These are phyloP conservation scores for Anthostomella pinea DNA, from an alignment of 2,329 filamentous ascomycete genomes.

Conservation along the genomic window DNA sequence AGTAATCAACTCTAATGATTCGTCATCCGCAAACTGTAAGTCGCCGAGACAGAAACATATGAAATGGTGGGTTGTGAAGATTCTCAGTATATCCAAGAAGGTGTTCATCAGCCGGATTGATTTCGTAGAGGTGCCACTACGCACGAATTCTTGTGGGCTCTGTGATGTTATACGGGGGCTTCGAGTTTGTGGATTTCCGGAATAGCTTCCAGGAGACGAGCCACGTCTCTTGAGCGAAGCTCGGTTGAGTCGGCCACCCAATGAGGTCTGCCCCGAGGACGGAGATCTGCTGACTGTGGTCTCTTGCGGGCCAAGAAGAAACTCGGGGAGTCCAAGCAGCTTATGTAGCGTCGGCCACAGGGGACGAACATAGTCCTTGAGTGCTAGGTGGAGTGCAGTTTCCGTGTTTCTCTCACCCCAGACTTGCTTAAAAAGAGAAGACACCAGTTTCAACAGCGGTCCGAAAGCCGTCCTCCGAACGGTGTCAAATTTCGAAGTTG, in stretches of 20 bases:
- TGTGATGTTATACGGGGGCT: conserved; percentile 43
- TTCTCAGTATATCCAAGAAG: conserved; percentile 78
- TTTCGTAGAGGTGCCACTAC: conserved; percentile 57
- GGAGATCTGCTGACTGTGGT: conserved; percentile 33
- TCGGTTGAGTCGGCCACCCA: conserved; percentile 32
- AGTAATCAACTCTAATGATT: conserved; percentile 78
- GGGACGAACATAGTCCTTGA: conserved; percentile 62
- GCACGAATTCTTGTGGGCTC: conserved; percentile 58
- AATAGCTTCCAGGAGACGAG: conserved; percentile 48
- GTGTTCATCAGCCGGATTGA: conserved; percentile 79
- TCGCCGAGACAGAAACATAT: conserved; percentile 89
- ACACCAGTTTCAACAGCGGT: conserved; percentile 61
- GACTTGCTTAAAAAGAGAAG: conserved; percentile 64
- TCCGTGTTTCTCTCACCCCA: conserved; percentile 66
- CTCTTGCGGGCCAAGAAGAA: conserved; percentile 57
- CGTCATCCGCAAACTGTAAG: conserved; percentile 84
- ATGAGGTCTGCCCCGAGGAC: conserved; percentile 32
- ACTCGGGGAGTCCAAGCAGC: conserved; percentile 64
- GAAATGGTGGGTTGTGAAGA: conserved; percentile 79
- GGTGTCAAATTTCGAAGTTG: conserved; percentile 64
- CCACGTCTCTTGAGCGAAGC: conserved; percentile 41
- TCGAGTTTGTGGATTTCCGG: conserved; percentile 33
- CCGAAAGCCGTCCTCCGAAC: conserved; percentile 60
- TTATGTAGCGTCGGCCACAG: conserved; percentile 64
- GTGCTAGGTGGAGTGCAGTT: conserved; percentile 58